phyloP scores from a whole-genome alignment of 164 flowering plant genomes.

The Vitis riparia region DNA sequence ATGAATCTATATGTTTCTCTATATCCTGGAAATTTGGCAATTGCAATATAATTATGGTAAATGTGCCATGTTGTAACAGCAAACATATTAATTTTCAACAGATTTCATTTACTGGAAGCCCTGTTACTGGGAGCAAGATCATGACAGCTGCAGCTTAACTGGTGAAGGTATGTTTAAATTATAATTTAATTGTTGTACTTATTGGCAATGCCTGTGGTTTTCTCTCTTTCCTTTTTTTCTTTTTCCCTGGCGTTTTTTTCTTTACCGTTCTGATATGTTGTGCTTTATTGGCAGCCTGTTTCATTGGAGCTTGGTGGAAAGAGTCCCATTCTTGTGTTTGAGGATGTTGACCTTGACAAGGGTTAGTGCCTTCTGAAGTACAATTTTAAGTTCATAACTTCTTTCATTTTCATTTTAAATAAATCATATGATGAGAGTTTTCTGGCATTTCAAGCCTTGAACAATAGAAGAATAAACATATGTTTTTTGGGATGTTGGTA shows the following conservation, averaged over 20 bases:
- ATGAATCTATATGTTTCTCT: neutral
- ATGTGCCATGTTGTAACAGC: too few relatives aligned
- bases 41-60: neutral
- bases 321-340: conserved; percentile 94
- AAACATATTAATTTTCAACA: conserved; percentile 25
- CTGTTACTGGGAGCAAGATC: conserved; percentile 79
- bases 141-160: conserved; percentile 89
- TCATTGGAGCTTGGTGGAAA: conserved; percentile 98
- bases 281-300: conserved; percentile 67
- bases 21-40: neutral
- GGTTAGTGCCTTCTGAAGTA: conserved; percentile 44
- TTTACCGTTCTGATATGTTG: neutral
- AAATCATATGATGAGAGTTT: too few relatives aligned
- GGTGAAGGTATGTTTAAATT: conserved; percentile 61
- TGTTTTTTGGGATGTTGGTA: neutral
- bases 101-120: conserved; percentile 98
- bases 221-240: neutral
- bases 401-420: neutral
- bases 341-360: conserved; percentile 90
- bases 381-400: neutral
- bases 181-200: neutral
- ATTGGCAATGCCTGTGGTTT: neutral
- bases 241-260: neutral
- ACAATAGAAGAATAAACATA: too few relatives aligned
- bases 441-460: too few relatives aligned